Evolutionary conservation across 495 filamentous ascomycete species (phyloP), one percentile per base, ranked within the genome.

Genomic region (Sordaria brevicollis): DNA sequence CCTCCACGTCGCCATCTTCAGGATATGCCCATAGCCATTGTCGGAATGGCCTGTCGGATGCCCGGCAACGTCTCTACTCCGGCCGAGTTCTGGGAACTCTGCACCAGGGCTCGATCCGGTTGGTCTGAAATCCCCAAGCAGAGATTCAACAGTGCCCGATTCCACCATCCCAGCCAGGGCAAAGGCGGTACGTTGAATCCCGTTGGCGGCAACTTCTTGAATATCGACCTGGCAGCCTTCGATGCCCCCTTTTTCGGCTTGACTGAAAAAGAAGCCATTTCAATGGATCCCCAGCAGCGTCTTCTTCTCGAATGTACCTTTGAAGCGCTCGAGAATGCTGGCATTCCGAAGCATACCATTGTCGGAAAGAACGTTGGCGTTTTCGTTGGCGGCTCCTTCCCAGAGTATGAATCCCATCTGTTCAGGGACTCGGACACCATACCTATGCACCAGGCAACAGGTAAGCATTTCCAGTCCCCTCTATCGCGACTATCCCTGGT

Each of bases 161-260:
- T 92, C 72, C 86, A 88, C 35, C 92, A 95, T 71, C 91, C 89
- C 62, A 91, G 94, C 76, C 86, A 90, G 37, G 89, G 90, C 25
- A 91, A 91, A 49, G 87, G 83, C 5, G 88, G 88, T 54, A 92
- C 90, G 74, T 90, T 90, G 70, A 90, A 87, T 54, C 90, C 91
- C 0, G 87, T 90, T 11, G 93, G 90, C 67, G 93, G 92, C 4
- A 92, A 90, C 80, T 96, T 93, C 79, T 89, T 95, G 68, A 79
- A 80, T 70, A 77, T 87, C 86, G 73, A 96, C 72, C 88, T 93
- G 0, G 87, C 89, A 8, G 83, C 90, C 2, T 96, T 95, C 72
- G 93, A 96, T 70, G 89, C 92, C 25, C 86, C 89, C 0, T 96
- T 96, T 80, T 96, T 96, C 86, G 93, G 92, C 75, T 90, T 96